Conservation (phyloP, 192 early-diverging fungal genomes). For the Rhizophagus sp. region DNA sequence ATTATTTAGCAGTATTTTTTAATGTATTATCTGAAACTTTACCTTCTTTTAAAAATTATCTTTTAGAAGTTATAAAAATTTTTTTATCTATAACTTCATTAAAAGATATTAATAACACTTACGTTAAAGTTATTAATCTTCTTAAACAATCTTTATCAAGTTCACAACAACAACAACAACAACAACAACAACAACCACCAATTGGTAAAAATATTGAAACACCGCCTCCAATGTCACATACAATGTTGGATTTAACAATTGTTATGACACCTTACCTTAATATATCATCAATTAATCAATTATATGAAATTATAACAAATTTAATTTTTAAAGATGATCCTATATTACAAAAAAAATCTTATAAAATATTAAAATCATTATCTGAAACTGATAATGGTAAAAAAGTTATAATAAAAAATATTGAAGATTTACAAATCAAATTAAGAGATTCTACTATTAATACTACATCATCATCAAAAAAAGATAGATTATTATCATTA, state of each 20-base stretch:
- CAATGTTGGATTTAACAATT: conserved; percentile 85
- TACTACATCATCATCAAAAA: conserved; percentile 72
- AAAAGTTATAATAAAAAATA: conserved; percentile 42
- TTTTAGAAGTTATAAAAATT: conserved; percentile 68
- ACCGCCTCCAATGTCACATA: conserved; percentile 74
- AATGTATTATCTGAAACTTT: conserved; percentile 73
- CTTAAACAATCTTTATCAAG: conserved; percentile 59
- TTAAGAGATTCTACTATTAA: conserved; percentile 74
- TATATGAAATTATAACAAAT: conserved; percentile 57
- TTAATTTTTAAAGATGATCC: conserved; percentile 66
- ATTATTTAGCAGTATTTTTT: conserved; percentile 76
- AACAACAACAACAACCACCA: too few species aligned
- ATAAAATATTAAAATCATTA: conserved; percentile 79
- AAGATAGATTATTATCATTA: conserved; percentile 75
- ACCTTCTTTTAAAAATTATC: conserved; percentile 62
- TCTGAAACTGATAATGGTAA: conserved; percentile 51
- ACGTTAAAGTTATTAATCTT: conserved; percentile 61
- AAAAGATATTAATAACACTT: conserved; percentile 63
- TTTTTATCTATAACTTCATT: conserved; percentile 64
- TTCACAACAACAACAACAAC: conserved; percentile 21
- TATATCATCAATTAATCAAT: conserved; percentile 57
- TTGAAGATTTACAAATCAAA: conserved; percentile 61
- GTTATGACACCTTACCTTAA: conserved; percentile 77
- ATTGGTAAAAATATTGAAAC: conserved; percentile 41
- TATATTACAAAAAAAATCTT: conserved; percentile 91